Conservation (phyloP, 164 flowering plant genomes). For the Cinnamomum micranthum region DNA sequence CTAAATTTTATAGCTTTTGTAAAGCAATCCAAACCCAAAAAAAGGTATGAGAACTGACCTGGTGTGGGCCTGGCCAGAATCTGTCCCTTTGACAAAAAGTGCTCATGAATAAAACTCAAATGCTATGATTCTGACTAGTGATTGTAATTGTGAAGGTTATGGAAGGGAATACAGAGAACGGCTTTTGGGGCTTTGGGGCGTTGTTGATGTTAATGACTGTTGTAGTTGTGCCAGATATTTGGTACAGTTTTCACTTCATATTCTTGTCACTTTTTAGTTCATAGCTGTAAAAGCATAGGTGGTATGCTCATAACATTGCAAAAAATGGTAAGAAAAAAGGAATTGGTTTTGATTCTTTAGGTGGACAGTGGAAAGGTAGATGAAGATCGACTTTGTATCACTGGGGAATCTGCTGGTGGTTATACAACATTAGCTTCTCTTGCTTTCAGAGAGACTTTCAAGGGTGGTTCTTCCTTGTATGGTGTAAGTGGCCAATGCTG, state of each 20-base stretch:
- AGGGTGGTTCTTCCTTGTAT: constrained; percentile 94
- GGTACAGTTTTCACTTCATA: constrained; percentile 34
- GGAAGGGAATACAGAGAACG: constrained; percentile 92
- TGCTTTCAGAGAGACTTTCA: constrained; percentile 79
- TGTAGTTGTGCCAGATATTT: constrained; percentile 89
- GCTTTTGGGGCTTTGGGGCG: constrained; percentile 78
- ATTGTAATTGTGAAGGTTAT: constrained; percentile 57
- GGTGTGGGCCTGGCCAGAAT: too few relatives aligned
- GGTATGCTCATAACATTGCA: background rate
- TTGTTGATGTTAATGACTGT: constrained; percentile 94
- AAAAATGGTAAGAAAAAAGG: background rate
- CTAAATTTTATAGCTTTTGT: too few relatives aligned
- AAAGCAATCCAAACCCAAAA: too few relatives aligned
- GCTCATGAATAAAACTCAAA: background rate
- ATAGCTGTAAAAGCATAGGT: background rate
- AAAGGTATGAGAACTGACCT: too few relatives aligned
- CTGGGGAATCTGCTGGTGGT: constrained; percentile 97
- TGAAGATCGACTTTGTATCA: constrained; percentile 66
- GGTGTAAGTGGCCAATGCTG: constrained; percentile 61
- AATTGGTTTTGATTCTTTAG: constrained; percentile 32
- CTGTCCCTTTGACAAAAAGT: too few relatives aligned
- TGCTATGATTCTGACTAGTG: background rate
- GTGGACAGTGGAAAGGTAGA: constrained; percentile 84
- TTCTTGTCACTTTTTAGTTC: background rate
- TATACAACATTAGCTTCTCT: constrained; percentile 95